Conservation (phyloP, 768 basidiomycete genomes). For the Russula brevipes region DNA sequence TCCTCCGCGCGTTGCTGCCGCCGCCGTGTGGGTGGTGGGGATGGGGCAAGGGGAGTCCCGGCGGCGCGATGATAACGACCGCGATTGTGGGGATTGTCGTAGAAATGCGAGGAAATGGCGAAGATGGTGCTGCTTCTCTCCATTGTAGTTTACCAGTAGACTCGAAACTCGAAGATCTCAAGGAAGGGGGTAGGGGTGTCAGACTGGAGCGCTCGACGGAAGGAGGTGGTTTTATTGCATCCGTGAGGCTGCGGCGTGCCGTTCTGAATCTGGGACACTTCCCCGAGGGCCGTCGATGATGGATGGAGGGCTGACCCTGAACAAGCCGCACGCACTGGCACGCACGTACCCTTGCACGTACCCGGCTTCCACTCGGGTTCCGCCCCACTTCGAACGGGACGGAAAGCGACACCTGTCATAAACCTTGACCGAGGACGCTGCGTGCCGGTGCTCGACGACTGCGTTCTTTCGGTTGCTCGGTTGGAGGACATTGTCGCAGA, state of each 20-base stretch:
- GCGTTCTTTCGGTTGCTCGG: not conserved
- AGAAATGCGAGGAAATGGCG: slow-evolving; percentile 19
- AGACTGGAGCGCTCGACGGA: slow-evolving; percentile 1
- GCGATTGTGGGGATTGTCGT: slow-evolving; percentile 16
- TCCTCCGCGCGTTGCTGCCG: slow-evolving; percentile 27
- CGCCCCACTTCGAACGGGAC: not conserved
- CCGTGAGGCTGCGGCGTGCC: slow-evolving; percentile 20
- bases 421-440: not conserved
- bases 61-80: slow-evolving; percentile 6
- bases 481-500: not conserved
- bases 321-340: not conserved
- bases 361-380: not conserved
- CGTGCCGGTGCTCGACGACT: slow-evolving; percentile 8
- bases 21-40: not conserved
- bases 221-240: slow-evolving; percentile 6
- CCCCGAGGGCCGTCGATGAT: not conserved
- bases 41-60: slow-evolving; percentile 1
- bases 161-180: not conserved
- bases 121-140: slow-evolving; percentile 23
- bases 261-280: not conserved
- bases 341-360: slow-evolving; percentile 1
- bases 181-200: not conserved
- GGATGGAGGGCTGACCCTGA: not conserved
- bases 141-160: not conserved
- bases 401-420: not conserved